Conservation (phyloP, 106 monocot species). For the Cymbidium sinense region DNA sequence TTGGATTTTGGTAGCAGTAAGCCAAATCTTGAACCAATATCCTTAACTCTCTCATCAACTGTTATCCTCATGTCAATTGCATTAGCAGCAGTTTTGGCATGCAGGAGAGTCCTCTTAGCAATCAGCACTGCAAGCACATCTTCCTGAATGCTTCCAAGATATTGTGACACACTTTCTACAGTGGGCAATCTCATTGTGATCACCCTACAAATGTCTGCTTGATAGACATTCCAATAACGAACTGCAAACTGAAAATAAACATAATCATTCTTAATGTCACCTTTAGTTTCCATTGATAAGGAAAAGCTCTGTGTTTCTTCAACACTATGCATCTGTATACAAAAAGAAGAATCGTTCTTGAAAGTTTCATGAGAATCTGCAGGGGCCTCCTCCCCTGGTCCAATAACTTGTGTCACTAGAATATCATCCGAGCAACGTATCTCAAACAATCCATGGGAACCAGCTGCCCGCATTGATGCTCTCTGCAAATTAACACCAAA, state of each 20-base stretch:
- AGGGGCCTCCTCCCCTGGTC: constrained; percentile 87
- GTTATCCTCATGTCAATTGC: constrained; percentile 65
- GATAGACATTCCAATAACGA: constrained; percentile 71
- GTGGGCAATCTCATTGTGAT: constrained; percentile 87
- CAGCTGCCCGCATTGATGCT: constrained; percentile 72
- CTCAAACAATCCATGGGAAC: constrained; percentile 90
- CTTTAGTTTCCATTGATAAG: constrained; percentile 76
- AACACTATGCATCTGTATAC: constrained; percentile 87
- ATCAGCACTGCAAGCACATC: constrained; percentile 80
- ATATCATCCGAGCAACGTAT: constrained; percentile 94
- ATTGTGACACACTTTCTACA: constrained; percentile 70
- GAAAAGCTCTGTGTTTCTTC: constrained; percentile 95
- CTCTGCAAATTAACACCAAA: constrained; percentile 99
- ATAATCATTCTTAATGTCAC: constrained; percentile 65
- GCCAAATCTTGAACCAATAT: constrained; percentile 85
- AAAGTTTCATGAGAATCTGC: constrained; percentile 81
- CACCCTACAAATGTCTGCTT: constrained; percentile 78
- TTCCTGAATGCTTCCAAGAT: constrained; percentile 73
- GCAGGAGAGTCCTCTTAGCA: constrained; percentile 76
- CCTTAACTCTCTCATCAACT: constrained; percentile 89
- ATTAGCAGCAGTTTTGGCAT: constrained; percentile 51
- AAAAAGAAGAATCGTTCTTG: constrained; percentile 80
- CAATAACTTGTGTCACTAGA: constrained; percentile 93
- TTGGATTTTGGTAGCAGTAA: constrained; percentile 70
- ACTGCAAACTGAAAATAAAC: constrained; percentile 92